Percentiles rank a stretch among this genome's conserved stretches.
phyloP scores from a whole-genome alignment of 176 grass and related monocot genomes.

The Olyra latifolia region DNA sequence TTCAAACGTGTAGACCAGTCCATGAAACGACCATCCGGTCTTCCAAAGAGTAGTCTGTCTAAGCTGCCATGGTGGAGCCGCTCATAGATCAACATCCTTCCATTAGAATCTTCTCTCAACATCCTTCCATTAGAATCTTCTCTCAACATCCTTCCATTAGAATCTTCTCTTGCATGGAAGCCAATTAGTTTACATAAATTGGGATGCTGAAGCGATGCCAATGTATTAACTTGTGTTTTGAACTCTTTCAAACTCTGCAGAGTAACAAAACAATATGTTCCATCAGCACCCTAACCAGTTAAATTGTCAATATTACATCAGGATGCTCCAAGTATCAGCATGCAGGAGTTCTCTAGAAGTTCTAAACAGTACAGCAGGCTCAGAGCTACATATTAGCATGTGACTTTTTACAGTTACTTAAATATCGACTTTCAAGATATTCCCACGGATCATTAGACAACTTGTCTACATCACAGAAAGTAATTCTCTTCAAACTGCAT shows the following conservation, averaged over 20 bases:
- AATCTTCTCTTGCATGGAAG: slow-evolving; percentile 71
- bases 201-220: slow-evolving; percentile 71
- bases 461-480: neutral
- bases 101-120: slow-evolving; percentile 78
- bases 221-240: slow-evolving; percentile 64
- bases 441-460: neutral
- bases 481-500: neutral
- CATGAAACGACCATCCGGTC: slow-evolving; percentile 76
- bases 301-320: slow-evolving; percentile 24
- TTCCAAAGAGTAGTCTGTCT: slow-evolving; percentile 71
- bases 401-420: neutral
- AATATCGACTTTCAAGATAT: neutral
- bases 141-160: slow-evolving; percentile 74
- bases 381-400: neutral
- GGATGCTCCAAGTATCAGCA: neutral
- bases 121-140: slow-evolving; percentile 80
- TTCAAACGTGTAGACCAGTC: slow-evolving; percentile 93
- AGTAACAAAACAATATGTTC: slow-evolving; percentile 20
- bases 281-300: neutral
- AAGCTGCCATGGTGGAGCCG: slow-evolving; percentile 85
- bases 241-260: slow-evolving; percentile 90
- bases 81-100: slow-evolving; percentile 89
- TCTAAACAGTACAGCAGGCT: neutral
- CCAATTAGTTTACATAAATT: slow-evolving; percentile 93
- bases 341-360: neutral